Conservation (phyloP, 1,284 basidiomycete species). For the Ustilago xerochloae region DNA sequence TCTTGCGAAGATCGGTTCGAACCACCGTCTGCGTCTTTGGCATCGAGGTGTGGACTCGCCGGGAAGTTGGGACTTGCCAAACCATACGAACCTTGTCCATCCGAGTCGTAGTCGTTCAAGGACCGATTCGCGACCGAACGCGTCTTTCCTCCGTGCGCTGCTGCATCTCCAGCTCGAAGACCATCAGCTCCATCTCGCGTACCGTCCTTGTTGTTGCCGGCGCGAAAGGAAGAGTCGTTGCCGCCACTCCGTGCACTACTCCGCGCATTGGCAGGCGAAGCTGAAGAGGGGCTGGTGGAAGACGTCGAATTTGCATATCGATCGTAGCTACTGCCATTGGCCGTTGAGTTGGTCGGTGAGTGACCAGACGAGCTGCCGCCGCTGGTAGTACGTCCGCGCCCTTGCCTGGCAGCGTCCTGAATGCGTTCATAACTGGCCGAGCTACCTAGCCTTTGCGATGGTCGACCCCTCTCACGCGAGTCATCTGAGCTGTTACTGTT, state of each 20-base stretch:
- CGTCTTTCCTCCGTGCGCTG: conserved; percentile 46
- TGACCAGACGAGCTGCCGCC: conserved; percentile 35
- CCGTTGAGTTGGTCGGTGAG: conserved; percentile 40
- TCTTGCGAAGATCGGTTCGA: conserved; percentile 40
- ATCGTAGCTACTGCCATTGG: conserved; percentile 42
- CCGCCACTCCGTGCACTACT: conserved; percentile 28
- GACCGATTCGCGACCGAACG: conserved; percentile 49
- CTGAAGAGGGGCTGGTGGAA: conserved; percentile 32
- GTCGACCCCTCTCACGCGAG: conserved; percentile 47
- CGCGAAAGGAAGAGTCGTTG: conserved; percentile 50
- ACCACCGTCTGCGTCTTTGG: conserved; percentile 29
- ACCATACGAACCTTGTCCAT: conserved; percentile 44
- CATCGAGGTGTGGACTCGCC: conserved; percentile 46
- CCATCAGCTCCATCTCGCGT: conserved; percentile 45
- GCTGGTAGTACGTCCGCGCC: conserved; percentile 40
- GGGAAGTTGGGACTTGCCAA: conserved; percentile 48
- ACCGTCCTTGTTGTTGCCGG: conserved; percentile 31
- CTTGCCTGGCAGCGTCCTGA: conserved; percentile 51
- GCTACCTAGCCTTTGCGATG: conserved; percentile 56
- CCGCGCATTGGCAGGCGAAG: conserved; percentile 32
- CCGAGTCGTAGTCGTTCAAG: conserved; percentile 44
- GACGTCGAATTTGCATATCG: conserved; percentile 20
- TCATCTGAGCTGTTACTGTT: conserved; percentile 27
- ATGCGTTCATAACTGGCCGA: conserved; percentile 61
- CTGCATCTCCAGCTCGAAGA: conserved; percentile 47